A percentile compares a stretch with the other conserved stretches of the same genome.
Conservation (phyloP, 1,284 basidiomycete genomes). For the Lentinula novae-zelandiae region DNA sequence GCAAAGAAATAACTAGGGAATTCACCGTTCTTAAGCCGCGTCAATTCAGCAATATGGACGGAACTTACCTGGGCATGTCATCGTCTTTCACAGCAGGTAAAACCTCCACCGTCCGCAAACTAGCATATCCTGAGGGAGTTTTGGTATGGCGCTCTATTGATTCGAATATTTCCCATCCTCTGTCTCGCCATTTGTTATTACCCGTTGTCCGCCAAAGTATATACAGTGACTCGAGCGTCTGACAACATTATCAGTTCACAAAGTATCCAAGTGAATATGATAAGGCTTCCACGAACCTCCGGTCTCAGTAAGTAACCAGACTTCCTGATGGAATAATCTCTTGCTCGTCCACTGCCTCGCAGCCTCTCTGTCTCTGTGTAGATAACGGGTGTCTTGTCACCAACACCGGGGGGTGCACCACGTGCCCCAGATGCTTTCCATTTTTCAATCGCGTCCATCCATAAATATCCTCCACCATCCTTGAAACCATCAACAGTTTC, state of each 20-base stretch:
- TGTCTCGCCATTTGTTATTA: slow-evolving; percentile 66
- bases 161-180: slow-evolving; percentile 74
- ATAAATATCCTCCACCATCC: slow-evolving; percentile 51
- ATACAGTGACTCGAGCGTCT: slow-evolving; percentile 71
- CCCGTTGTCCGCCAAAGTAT: slow-evolving; percentile 70
- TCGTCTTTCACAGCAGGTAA: slow-evolving; percentile 36
- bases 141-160: slow-evolving; percentile 60
- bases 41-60: not conserved
- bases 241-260: slow-evolving; percentile 7
- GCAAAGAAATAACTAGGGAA: slow-evolving; percentile 60
- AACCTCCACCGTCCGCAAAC: slow-evolving; percentile 46
- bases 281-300: slow-evolving; percentile 42
- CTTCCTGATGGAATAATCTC: slow-evolving; percentile 49
- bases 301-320: slow-evolving; percentile 54
- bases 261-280: not conserved
- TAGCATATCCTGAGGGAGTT: slow-evolving; percentile 57
- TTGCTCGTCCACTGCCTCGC: slow-evolving; percentile 18
- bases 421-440: slow-evolving; percentile 14
- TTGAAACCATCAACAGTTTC: slow-evolving; percentile 13
- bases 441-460: slow-evolving; percentile 31
- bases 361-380: slow-evolving; percentile 24
- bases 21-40: not conserved
- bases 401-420: slow-evolving; percentile 52
- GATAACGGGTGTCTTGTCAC: slow-evolving; percentile 11
- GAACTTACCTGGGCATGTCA: slow-evolving; percentile 64